Base-by-base conservation (phyloP, 1,284 basidiomycete genomes). In the Neolentinus lepideus region DNA sequence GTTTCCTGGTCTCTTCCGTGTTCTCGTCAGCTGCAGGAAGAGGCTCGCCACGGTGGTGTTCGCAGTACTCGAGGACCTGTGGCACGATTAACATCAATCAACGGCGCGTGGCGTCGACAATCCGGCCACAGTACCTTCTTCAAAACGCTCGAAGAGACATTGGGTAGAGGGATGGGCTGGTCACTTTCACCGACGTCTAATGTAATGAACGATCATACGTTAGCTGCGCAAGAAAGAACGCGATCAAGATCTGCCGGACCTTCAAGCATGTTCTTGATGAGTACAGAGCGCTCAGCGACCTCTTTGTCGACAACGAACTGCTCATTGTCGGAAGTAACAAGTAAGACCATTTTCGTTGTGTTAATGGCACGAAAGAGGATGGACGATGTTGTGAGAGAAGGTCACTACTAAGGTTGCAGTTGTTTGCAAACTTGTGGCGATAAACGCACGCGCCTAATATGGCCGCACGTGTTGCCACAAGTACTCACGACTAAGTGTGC, bases 241-340 rank as follows among this genome's bases (percentile, higher is more conserved):
- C 35, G 24, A 38, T 19, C 45, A n/a, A 16, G 38, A 16, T 4
- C 16, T 43, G 12, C 38, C 33, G 16, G 69, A 95, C 96, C 96
- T 74, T 99, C 97, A 58, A 99, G 88, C 96, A 99, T 98, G 79
- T 97, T 94, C 82, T 97, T 98, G 76, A 99, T 97, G 64, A 99
- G 85, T 19, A 96, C 91, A 61, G 88, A 92, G 69, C 95, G 90
- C 77, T 94, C 92, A 57, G 94, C 94, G 57, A 99, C 92, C 62
- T 96, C 92, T 72, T 89, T 90, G 69, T 98, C 94, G 62, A 96
- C 92, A 59, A 83, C 83, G 75, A 98, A 99, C 62, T 90, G 84
- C 74, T 98, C 96, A 66, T 94, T 95, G 74, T 99, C 96, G 51
- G 96, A 98, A 52, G 95, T 91, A 66, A 86, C 83, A 71, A 92